Evolutionary conservation across 768 basidiomycete species (phyloP), one percentile per base, ranked within the genome.

Genomic region (Paxillus involutus): DNA sequence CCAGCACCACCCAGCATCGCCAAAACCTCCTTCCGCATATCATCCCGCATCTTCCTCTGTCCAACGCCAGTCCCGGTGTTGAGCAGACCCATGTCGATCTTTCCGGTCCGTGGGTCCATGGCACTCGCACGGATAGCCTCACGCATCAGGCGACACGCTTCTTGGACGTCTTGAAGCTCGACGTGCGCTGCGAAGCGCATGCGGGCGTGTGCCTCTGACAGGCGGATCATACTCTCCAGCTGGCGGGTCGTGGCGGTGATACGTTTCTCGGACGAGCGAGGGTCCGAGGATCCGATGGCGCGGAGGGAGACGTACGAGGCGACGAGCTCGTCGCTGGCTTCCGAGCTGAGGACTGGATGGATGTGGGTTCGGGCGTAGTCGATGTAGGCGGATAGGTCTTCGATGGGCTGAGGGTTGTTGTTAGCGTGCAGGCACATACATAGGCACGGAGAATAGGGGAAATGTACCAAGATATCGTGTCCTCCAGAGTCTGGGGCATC

Each of bases 201-300:
- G 32, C 95, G 82, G 4, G 97, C 95, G 67, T 99, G 97, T 0
- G 90, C 97, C 72, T 99, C 97, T 0, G 90, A 88, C 26, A 99
- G 83, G 6, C 95, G 89, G 64, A 99, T 97, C 85, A 99, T 91
- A 61, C 88, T 90, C 72, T 99, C 97, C 14, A 99, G 83, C 71
- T 99, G 96, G 46, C 97, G 84, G 0, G 97, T 98, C 32, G 97
- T 98, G 0, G 97, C 97, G 0, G 97, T 99, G 71, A 99, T 99
- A 12, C 96, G 86, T 67, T 91, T 91, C 71, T 98, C 96, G 55
- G 82, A 83, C 1, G 84, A 82, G 16, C 93, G 86, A 2, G 93
- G 87, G 67, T 98, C 96, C 51, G 88, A 78, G 65, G 56, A 80
- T 19, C 96, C 96, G 63, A 91, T 86, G 64, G 89, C 89, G 47